Percentiles rank a stretch among this genome's conserved stretches.
Evolutionary conservation across 2,329 filamentous ascomycete genomes (phyloP).

Genomic region (Trichoderma oligosporum): DNA sequence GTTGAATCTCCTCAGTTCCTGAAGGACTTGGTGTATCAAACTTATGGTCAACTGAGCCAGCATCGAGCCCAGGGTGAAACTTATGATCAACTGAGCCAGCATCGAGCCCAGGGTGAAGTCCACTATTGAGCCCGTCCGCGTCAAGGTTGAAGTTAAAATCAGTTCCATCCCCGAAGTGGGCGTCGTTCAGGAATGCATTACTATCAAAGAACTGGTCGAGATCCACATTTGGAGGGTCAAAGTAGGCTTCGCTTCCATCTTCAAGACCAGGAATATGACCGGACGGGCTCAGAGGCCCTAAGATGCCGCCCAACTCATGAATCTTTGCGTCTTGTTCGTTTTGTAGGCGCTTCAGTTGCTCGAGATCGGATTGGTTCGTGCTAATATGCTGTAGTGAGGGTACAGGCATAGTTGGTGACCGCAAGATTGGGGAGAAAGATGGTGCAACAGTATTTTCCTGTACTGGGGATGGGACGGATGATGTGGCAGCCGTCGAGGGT

Average conservation of each 20-base stretch:
- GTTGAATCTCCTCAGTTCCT: slow-evolving; percentile 49
- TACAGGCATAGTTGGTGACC: slow-evolving; percentile 40
- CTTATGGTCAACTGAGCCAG: neutral
- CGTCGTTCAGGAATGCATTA: slow-evolving; percentile 38
- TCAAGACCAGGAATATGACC: slow-evolving; percentile 71
- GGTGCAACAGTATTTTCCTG: slow-evolving; percentile 28
- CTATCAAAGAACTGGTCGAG: slow-evolving; percentile 51
- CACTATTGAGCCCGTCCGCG: slow-evolving; percentile 26
- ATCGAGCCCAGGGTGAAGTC: neutral
- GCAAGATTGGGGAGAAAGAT: slow-evolving; percentile 50
- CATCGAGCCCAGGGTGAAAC: neutral
- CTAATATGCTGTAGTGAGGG: slow-evolving; percentile 60
- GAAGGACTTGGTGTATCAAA: slow-evolving; percentile 43
- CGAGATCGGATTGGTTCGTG: slow-evolving; percentile 70
- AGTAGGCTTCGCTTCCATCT: slow-evolving; percentile 36
- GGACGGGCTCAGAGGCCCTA: slow-evolving; percentile 76
- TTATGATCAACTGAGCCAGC: neutral
- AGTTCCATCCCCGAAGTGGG: slow-evolving; percentile 42
- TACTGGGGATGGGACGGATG: slow-evolving; percentile 29
- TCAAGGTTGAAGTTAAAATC: slow-evolving; percentile 53
- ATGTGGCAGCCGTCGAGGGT: slow-evolving; percentile 23
- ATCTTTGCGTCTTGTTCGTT: slow-evolving; percentile 75
- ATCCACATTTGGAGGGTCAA: slow-evolving; percentile 41
- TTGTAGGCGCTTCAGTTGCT: slow-evolving; percentile 73
- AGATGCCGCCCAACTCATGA: slow-evolving; percentile 66